Conservation (phyloP, 163 green algal genomes). For the Trebouxia gelatinosa region DNA sequence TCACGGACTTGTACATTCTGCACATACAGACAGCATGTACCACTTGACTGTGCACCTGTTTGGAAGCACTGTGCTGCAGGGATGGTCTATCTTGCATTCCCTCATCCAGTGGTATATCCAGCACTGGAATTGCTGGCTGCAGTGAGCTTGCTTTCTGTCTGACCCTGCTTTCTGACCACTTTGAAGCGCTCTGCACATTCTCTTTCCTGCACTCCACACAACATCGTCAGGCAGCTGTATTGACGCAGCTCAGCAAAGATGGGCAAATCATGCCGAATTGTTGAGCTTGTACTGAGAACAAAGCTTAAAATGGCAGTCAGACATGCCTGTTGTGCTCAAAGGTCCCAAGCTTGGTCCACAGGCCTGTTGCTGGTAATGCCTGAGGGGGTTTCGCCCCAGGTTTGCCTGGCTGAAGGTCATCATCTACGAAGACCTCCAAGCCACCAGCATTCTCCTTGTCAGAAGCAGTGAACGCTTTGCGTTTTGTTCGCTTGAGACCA, state of each 20-base stretch:
- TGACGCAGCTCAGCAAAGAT: too few species aligned
- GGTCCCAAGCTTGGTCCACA: slow-evolving; percentile 41
- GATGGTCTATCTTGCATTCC: slow-evolving; percentile 50
- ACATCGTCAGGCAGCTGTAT: too few species aligned
- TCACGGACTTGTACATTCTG: too few species aligned
- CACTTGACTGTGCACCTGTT: too few species aligned
- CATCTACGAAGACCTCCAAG: slow-evolving; percentile 66
- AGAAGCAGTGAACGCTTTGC: slow-evolving; percentile 25
- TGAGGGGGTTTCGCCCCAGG: background rate
- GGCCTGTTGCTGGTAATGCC: background rate
- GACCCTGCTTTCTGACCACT: slow-evolving; percentile 58
- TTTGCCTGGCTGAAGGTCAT: slow-evolving; percentile 54
- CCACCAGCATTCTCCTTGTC: slow-evolving; percentile 34
- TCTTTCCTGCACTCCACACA: slow-evolving; percentile 78
- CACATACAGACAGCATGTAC: too few species aligned
- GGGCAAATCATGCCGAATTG: background rate
- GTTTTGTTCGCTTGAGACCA: too few species aligned
- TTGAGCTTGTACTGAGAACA: background rate
- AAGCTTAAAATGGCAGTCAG: background rate
- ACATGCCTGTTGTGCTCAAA: slow-evolving; percentile 41
- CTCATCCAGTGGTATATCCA: slow-evolving; percentile 75
- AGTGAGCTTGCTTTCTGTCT: slow-evolving; percentile 43
- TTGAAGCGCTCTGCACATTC: slow-evolving; percentile 56
- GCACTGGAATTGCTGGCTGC: slow-evolving; percentile 8
- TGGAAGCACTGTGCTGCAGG: background rate